phyloP scores from a whole-genome alignment of 1,139 yeast genomes.

The Lodderomyces metapsilosis region DNA sequence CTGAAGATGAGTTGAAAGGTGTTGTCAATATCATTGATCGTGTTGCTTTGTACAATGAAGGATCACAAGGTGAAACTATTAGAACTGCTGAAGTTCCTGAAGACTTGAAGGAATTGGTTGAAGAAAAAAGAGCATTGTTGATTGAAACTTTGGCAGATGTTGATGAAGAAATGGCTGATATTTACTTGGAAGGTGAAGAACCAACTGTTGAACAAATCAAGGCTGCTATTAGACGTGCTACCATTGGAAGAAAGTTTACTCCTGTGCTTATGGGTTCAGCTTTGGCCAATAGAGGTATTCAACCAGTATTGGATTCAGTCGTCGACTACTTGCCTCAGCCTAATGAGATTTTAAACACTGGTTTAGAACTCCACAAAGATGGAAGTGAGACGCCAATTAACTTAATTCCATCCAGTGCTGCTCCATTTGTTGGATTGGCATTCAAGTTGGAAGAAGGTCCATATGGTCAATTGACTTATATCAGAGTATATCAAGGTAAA shows the following conservation, averaged over 20 bases:
- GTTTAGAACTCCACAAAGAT: conserved; percentile 65
- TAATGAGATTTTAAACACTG: conserved; percentile 86
- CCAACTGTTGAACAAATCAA: conserved; percentile 83
- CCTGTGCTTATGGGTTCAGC: conserved; percentile 99
- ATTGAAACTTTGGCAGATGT: conserved; percentile 96
- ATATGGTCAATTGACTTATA: conserved; percentile 94
- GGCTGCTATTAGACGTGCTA: conserved; percentile 88
- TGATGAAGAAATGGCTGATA: conserved; percentile 94
- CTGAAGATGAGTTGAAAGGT: conserved; percentile 81
- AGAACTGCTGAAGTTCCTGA: conserved; percentile 68
- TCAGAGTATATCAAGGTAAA: conserved; percentile 95
- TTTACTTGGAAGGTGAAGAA: conserved; percentile 84
- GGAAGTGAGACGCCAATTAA: conserved; percentile 62
- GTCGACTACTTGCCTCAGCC: conserved; percentile 96
- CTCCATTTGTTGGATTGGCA: conserved; percentile 94
- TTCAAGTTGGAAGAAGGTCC: conserved; percentile 98
- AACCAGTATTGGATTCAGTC: conserved; percentile 92
- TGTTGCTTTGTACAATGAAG: conserved; percentile 86
- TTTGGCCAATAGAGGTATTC: conserved; percentile 91
- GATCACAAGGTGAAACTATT: conserved; percentile 83
- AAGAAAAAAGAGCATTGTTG: conserved; percentile 77
- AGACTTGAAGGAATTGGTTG: conserved; percentile 69
- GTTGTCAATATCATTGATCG: conserved; percentile 88
- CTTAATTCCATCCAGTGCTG: conserved; percentile 67
- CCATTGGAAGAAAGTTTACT: conserved; percentile 94